Evolutionary conservation across 352 stramenopile genomes (phyloP).

Genomic region (Pythium vanterpoolii): DNA sequence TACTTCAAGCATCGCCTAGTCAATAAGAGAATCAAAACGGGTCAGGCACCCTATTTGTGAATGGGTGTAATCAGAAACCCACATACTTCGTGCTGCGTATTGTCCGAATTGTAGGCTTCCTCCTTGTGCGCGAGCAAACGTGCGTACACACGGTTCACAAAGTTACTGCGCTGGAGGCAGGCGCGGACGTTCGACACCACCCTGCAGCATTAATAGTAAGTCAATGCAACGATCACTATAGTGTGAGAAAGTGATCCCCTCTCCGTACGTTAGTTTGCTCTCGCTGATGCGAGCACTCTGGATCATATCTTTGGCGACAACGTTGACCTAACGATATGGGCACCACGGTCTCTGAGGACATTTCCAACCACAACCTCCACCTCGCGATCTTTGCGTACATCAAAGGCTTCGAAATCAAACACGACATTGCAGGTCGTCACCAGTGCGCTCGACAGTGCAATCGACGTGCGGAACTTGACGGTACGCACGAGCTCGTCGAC

Average conservation of each 20-base stretch:
- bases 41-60: background rate
- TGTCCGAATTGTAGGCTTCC: slow-evolving; percentile 62
- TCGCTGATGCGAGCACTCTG: slow-evolving; percentile 46
- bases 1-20: slow-evolving; percentile 72
- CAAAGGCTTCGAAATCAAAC: slow-evolving; percentile 74
- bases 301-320: slow-evolving; percentile 52
- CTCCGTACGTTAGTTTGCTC: slow-evolving; percentile 42
- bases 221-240: background rate
- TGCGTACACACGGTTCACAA: slow-evolving; percentile 73
- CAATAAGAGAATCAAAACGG: background rate
- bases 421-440: slow-evolving; percentile 73
- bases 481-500: slow-evolving; percentile 63
- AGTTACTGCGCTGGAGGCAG: slow-evolving; percentile 68
- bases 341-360: background rate
- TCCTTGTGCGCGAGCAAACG: slow-evolving; percentile 52
- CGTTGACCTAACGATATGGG: slow-evolving; percentile 50
- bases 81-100: slow-evolving; percentile 57
- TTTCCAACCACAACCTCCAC: background rate
- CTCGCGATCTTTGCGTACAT: background rate
- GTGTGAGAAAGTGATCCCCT: background rate
- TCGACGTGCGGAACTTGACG: slow-evolving; percentile 67
- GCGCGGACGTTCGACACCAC: slow-evolving; percentile 62
- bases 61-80: background rate
- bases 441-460: slow-evolving; percentile 58
- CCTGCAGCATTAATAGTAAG: slow-evolving; percentile 20